phyloP scores from a whole-genome alignment of 2,329 filamentous ascomycete genomes.

The Neopestalotiopsis rosae region DNA sequence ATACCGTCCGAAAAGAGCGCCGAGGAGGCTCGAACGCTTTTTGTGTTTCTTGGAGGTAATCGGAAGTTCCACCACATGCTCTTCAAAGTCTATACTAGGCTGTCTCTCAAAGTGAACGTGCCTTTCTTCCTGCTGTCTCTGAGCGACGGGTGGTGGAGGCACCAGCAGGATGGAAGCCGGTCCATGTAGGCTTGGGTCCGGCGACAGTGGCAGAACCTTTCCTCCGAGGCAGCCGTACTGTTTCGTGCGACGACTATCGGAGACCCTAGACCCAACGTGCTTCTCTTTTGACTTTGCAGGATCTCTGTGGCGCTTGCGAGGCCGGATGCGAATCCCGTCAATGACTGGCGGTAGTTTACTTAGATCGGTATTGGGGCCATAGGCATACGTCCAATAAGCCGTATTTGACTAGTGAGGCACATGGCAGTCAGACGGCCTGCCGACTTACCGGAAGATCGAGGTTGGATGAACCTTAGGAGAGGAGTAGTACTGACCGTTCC shows the following conservation, averaged over 20 bases:
- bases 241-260: background rate
- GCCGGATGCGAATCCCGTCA: background rate
- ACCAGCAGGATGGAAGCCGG: no score
- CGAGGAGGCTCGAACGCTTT: background rate
- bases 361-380: background rate
- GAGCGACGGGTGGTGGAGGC: no score
- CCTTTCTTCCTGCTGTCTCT: no score
- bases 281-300: background rate
- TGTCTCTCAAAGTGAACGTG: no score
- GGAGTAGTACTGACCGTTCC: constrained; percentile 14
- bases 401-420: constrained; percentile 5
- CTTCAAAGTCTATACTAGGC: no score
- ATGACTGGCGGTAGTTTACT: background rate
- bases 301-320: background rate
- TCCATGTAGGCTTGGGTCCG: no score
- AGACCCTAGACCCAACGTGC: background rate
- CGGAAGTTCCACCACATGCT: background rate
- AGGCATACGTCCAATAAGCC: constrained; percentile 1
- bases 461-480: background rate
- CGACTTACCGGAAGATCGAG: background rate
- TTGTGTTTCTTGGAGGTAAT: background rate
- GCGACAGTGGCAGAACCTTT: no score
- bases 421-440: no score
- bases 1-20: background rate
- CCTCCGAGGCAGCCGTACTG: no score